These are phyloP conservation scores for Nyctanthes arbortristis DNA, from an alignment of 257 asterid genomes.

Conservation along the genomic window DNA sequence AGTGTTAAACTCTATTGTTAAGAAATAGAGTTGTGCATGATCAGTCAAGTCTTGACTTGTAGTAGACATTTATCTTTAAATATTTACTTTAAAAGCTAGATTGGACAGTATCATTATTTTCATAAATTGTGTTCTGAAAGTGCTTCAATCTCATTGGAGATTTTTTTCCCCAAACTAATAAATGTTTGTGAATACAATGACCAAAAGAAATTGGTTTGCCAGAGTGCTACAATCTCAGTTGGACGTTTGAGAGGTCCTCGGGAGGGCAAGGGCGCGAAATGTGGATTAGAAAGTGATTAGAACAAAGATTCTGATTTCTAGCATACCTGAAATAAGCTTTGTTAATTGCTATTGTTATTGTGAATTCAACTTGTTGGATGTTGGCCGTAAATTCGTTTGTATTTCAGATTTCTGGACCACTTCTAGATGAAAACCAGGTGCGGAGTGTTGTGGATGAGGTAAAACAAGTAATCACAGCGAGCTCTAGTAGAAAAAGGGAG, in stretches of 20 bases:
- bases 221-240: not conserved
- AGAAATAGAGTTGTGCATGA: constrained; percentile 7
- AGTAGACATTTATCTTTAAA: constrained; percentile 9
- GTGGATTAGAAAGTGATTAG: too few species aligned
- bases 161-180: not conserved
- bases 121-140: not conserved
- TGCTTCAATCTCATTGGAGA: not conserved
- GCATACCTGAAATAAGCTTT: not conserved
- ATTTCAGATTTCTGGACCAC: constrained; percentile 78
- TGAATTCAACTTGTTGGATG: constrained; percentile 2
- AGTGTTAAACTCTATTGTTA: not conserved
- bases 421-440: constrained; percentile 90
- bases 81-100: not conserved
- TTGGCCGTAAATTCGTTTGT: constrained; percentile 10
- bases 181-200: not conserved
- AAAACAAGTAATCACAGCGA: constrained; percentile 87
- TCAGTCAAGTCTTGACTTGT: constrained; percentile 17
- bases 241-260: not conserved
- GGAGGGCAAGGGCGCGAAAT: not conserved
- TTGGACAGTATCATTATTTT: constrained; percentile 1
- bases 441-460: constrained; percentile 91
- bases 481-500: constrained; percentile 86
- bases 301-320: not conserved
- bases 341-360: not conserved
- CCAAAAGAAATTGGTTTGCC: too few species aligned